Evolutionary conservation across 129 eudicot species (phyloP).

Genomic region (Chrysanthemum makinoi): DNA sequence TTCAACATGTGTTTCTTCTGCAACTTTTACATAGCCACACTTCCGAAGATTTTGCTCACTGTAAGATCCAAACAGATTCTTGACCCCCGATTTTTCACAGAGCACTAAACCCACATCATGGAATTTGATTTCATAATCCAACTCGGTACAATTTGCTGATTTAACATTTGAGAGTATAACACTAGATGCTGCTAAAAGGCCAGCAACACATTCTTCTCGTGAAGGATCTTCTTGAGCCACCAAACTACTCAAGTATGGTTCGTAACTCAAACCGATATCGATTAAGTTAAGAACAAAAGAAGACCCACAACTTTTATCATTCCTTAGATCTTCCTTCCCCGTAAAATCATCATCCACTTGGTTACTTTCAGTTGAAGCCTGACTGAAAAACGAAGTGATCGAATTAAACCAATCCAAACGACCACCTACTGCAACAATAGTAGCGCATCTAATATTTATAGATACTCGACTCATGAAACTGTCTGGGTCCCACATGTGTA

Average conservation of each 20-base stretch:
- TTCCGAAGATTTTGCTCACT: slow-evolving; percentile 58
- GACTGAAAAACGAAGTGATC: slow-evolving; percentile 55
- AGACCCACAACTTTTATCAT: slow-evolving; percentile 15
- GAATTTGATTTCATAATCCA: slow-evolving; percentile 52
- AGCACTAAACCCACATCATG: slow-evolving; percentile 87
- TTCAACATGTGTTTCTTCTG: slow-evolving; percentile 75
- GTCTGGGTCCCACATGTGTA: slow-evolving; percentile 62
- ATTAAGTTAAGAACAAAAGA: slow-evolving; percentile 73
- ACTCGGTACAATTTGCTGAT: slow-evolving; percentile 28
- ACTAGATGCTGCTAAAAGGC: slow-evolving; percentile 81
- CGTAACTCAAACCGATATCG: slow-evolving; percentile 86
- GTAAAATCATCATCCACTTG: slow-evolving; percentile 24
- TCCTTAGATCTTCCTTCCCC: slow-evolving; percentile 27
- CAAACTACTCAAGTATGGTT: slow-evolving; percentile 47
- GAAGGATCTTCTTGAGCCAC: slow-evolving; percentile 25
- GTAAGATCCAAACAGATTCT: slow-evolving; percentile 33
- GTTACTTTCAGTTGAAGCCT: slow-evolving; percentile 43
- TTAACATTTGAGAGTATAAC: slow-evolving; percentile 55
- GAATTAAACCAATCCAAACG: slow-evolving; percentile 90
- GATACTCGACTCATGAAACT: slow-evolving; percentile 42
- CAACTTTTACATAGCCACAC: slow-evolving; percentile 83
- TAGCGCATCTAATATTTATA: slow-evolving; percentile 62
- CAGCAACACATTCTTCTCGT: slow-evolving; percentile 44
- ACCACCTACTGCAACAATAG: slow-evolving; percentile 78
- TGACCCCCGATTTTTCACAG: slow-evolving; percentile 42